Evolutionary conservation across 169 alveolate genomes (phyloP).

Genomic region (Babesia gibsoni): DNA sequence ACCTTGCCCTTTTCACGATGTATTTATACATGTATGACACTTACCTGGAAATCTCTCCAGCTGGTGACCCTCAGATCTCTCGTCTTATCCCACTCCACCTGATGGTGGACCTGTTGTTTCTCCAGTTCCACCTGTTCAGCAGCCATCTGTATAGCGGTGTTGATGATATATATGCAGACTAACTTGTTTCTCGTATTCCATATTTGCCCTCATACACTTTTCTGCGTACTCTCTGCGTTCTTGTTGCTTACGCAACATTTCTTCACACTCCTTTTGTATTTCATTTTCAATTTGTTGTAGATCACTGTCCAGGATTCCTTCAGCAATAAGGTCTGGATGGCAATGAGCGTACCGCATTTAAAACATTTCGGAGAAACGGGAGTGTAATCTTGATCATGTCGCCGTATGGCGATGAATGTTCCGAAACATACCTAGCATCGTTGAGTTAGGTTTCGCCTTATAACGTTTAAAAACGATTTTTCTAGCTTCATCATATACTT

Average conservation of each 20-base stretch:
- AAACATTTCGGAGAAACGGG: no score
- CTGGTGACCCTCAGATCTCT: conserved; percentile 71
- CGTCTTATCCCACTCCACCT: conserved; percentile 73
- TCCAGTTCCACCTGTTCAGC: conserved; percentile 58
- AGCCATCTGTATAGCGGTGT: conserved; percentile 12
- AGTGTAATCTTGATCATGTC: no score
- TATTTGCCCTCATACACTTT: conserved; percentile 75
- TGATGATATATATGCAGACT: neutral
- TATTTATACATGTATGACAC: no score
- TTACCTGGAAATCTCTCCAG: conserved; percentile 71
- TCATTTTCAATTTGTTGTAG: conserved; percentile 68
- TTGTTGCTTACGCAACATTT: conserved; percentile 66
- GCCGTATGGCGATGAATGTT: neutral
- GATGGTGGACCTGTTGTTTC: conserved; percentile 62
- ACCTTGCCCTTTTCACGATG: conserved; percentile 28
- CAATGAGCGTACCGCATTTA: no score
- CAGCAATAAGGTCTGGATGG: conserved; percentile 39
- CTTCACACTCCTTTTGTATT: conserved; percentile 77
- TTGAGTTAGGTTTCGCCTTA: conserved; percentile 58
- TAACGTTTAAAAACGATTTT: conserved; percentile 71
- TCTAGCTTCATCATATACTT: conserved; percentile 77
- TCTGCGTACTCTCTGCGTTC: conserved; percentile 82
- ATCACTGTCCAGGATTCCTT: conserved; percentile 47
- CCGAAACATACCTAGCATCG: conserved; percentile 60
- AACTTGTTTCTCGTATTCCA: conserved; percentile 70